Conservation (phyloP, 257 asterid species). For the Jacaranda copaia region DNA sequence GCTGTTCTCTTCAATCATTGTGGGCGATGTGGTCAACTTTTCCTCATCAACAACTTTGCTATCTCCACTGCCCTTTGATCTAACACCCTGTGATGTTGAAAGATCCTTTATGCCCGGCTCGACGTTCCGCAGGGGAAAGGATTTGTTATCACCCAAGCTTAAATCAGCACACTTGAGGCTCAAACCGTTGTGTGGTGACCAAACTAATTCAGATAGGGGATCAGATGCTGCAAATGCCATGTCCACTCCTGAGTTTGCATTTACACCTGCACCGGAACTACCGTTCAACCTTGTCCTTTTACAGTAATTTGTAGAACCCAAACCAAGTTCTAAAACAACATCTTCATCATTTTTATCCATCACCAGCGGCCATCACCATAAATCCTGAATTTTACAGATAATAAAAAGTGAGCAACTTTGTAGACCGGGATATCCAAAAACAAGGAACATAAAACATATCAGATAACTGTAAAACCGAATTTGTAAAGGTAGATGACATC, state of each 20-base stretch:
- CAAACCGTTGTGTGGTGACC: conserved; percentile 73
- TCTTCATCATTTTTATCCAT: conserved; percentile 47
- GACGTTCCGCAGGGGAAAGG: conserved; percentile 52
- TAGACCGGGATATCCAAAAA: neutral
- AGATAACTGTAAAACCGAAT: neutral
- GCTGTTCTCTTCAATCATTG: conserved; percentile 23
- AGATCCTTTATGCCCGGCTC: conserved; percentile 37
- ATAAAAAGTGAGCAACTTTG: conserved; percentile 5
- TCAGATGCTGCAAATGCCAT: conserved; percentile 64
- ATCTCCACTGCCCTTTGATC: conserved; percentile 41
- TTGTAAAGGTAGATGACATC: neutral
- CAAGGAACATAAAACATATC: neutral
- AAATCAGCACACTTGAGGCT: conserved; percentile 59
- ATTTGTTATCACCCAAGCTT: conserved; percentile 41
- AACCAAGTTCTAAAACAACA: conserved; percentile 55
- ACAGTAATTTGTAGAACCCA: conserved; percentile 49
- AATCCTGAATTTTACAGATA: conserved; percentile 36
- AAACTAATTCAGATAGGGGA: conserved; percentile 76
- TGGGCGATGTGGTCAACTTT: conserved; percentile 31
- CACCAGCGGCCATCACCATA: conserved; percentile 29
- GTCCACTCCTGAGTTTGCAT: conserved; percentile 61
- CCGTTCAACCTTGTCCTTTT: conserved; percentile 34
- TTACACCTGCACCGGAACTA: conserved; percentile 84
- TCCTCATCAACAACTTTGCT: conserved; percentile 35
- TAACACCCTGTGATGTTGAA: conserved; percentile 41